These are phyloP conservation scores for Mycena olivaceomarginata DNA, from an alignment of 768 basidiomycete genomes.

Conservation along the genomic window DNA sequence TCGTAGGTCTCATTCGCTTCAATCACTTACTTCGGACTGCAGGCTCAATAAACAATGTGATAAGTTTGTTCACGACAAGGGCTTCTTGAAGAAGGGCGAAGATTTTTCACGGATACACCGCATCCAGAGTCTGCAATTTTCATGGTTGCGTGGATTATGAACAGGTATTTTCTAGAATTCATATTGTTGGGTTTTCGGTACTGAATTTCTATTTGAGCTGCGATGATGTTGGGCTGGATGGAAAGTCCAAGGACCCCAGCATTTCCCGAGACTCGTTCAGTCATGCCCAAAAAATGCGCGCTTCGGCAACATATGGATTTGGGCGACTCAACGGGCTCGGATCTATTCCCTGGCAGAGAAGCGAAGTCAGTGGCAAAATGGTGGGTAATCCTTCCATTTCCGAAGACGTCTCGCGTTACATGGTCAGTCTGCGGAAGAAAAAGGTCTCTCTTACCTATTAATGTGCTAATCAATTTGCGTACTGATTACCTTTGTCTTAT, in stretches of 20 bases:
- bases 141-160: slow-evolving; percentile 55
- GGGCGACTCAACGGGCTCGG: slow-evolving; percentile 48
- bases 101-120: slow-evolving; percentile 44
- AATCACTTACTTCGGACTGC: background rate
- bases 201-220: slow-evolving; percentile 46
- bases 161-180: slow-evolving; percentile 30
- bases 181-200: background rate
- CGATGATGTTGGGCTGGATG: slow-evolving; percentile 51
- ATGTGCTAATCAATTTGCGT: background rate
- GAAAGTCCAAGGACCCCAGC: slow-evolving; percentile 40
- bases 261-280: slow-evolving; percentile 46
- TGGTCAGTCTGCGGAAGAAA: slow-evolving; percentile 50
- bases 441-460: slow-evolving; percentile 45
- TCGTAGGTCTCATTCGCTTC: background rate
- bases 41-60: slow-evolving; percentile 47
- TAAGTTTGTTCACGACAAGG: slow-evolving; percentile 33
- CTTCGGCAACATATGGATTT: slow-evolving; percentile 55
- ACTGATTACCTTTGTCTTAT: background rate
- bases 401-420: slow-evolving; percentile 49
- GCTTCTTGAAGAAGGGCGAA: slow-evolving; percentile 40
- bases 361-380: slow-evolving; percentile 48
- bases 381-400: slow-evolving; percentile 55
- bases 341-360: slow-evolving; percentile 53
- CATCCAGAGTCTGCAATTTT: slow-evolving; percentile 42
- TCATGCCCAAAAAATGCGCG: slow-evolving; percentile 61